Evolutionary conservation across 2,329 filamentous ascomycete genomes (phyloP).

Genomic region (Venturia aucupariae): DNA sequence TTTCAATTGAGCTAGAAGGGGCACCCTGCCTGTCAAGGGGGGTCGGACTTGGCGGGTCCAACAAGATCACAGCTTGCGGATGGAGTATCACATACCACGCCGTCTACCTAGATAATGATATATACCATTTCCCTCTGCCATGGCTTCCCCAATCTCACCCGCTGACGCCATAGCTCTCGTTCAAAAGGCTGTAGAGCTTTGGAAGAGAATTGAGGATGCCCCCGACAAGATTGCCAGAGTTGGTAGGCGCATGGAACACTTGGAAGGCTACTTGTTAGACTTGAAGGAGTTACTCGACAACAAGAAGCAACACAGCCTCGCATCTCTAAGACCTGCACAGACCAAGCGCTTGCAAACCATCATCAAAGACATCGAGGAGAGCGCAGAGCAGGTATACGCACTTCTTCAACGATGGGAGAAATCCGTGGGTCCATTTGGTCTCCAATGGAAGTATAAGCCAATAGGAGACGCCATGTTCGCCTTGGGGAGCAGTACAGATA

Average conservation of each 20-base stretch:
- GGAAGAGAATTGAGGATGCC: slow-evolving; percentile 6
- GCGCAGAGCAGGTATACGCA: slow-evolving; percentile 8
- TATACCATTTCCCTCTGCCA: too few relatives aligned
- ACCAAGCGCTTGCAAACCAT: slow-evolving; percentile 2
- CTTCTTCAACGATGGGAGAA: slow-evolving; percentile 11
- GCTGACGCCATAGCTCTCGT: slow-evolving; percentile 6
- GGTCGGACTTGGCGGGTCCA: too few relatives aligned
- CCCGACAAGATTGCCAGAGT: slow-evolving; percentile 9
- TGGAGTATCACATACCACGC: too few relatives aligned
- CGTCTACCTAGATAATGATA: too few relatives aligned
- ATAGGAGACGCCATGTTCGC: slow-evolving; percentile 7
- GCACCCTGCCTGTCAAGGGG: too few relatives aligned
- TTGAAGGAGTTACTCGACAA: slow-evolving; percentile 6
- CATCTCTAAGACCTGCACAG: slow-evolving; percentile 3
- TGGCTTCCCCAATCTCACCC: slow-evolving; percentile 10
- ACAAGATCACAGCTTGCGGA: too few relatives aligned
- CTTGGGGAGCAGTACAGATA: slow-evolving; percentile 6
- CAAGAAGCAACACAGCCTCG: slow-evolving; percentile 4
- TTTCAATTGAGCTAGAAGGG: too few relatives aligned
- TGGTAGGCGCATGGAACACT: slow-evolving; percentile 11
- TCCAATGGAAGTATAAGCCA: slow-evolving; percentile 5
- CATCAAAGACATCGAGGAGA: slow-evolving; percentile 4
- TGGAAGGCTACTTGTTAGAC: slow-evolving; percentile 7
- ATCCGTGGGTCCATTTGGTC: slow-evolving; percentile 2
- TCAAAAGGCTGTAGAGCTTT: slow-evolving; percentile 11